Percentiles rank a stretch among this genome's conserved stretches.
phyloP scores from a whole-genome alignment of 345 rosid genomes.

The Turnera subulata region DNA sequence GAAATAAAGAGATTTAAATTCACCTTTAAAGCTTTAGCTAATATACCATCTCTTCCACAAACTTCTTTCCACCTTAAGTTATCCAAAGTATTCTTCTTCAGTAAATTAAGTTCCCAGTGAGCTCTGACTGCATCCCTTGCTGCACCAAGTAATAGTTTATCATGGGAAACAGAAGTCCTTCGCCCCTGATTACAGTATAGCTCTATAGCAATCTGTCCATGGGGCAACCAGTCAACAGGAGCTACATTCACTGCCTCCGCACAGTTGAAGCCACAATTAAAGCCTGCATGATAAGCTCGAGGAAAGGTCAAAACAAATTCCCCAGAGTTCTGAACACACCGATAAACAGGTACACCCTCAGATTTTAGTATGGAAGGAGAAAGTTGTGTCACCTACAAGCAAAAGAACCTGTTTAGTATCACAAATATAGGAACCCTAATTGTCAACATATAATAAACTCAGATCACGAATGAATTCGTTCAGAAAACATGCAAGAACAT shows the following conservation, averaged over 20 bases:
- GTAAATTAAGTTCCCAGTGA: constrained; percentile 86
- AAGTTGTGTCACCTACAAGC: constrained; percentile 89
- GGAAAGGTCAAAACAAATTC: constrained; percentile 97
- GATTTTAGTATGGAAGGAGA: constrained; percentile 87
- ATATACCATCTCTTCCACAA: constrained; percentile 82
- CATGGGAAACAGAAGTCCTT: constrained; percentile 95
- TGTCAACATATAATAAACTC: too few relatives aligned
- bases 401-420: too few relatives aligned
- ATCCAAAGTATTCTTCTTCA: constrained; percentile 63
- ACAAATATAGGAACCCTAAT: too few relatives aligned
- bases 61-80: constrained; percentile 84
- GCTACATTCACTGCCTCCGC: constrained; percentile 99
- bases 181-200: constrained; percentile 83
- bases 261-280: constrained; percentile 92
- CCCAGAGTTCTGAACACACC: constrained; percentile 89
- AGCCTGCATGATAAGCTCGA: constrained; percentile 98
- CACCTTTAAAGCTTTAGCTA: constrained; percentile 87
- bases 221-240: constrained; percentile 98
- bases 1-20: constrained; percentile 13
- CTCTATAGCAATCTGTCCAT: constrained; percentile 92
- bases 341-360: constrained; percentile 90
- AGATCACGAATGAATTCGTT: too few relatives aligned
- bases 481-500: too few relatives aligned
- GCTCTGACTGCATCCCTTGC: constrained; percentile 99
- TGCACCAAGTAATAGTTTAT: constrained; percentile 94